Evolutionary conservation across 768 basidiomycete genomes (phyloP), one percentile per base, ranked within the genome.

Genomic region (Coprinopsis sp.): DNA sequence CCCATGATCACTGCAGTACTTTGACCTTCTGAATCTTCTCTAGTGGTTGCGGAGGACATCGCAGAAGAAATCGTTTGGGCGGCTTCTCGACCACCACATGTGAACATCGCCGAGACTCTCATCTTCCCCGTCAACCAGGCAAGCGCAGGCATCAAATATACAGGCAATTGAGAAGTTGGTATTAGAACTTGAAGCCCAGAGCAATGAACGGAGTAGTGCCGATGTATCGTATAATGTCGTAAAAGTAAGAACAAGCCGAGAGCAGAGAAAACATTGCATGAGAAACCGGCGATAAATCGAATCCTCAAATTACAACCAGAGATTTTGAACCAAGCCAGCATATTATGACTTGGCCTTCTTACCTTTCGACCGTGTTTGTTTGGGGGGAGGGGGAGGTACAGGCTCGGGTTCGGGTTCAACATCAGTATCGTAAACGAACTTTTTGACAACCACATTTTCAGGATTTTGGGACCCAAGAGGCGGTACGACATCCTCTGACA

Each of bases 11-110:
- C 23, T 22, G 29, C 13, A 31, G n/a, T 14, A 25, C 23, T 45
- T 25, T 13, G 16, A 29, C 19, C 45, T 48, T 41, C 23, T 53
- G 29, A 6, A 33, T 38, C 50, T 44, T 34, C 50, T 57, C 25
- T 57, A 93, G 89, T 95, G 64, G 75, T 78, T 5, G 82, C 84
- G 6, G 76, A 84, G 50, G 93, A 97, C 59, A 86, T 97, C 37
- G 96, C 96, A 1, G 96, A 99, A 63, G 93, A 98, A 66, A 94
- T 99, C 58, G 92, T 95, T 16, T 99, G 95, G 95, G 84, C 84
- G 12, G 95, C 96, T 16, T 76, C 87, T 10, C 83, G 94, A 33
- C 94, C 94, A 10, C 74, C 88, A 31, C 94, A 95, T 59, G 90
- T 97, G 36, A 93, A 97, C 61, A 76, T 97, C 33, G 91, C 90